Conservation (phyloP, 1,139 yeast species). For the Candida sp. region DNA sequence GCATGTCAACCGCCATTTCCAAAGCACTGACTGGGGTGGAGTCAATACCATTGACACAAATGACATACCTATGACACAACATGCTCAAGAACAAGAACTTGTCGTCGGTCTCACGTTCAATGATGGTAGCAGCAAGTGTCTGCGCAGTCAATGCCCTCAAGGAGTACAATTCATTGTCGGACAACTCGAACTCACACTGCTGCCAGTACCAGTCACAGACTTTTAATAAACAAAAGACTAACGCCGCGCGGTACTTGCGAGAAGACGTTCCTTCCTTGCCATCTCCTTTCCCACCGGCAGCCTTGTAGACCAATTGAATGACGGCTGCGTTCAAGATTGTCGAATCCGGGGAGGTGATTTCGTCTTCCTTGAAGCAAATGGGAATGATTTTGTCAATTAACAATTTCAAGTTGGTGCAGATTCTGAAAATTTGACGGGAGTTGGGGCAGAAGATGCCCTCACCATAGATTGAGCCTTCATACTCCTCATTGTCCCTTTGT, state of each 20-base stretch:
- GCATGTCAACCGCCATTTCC: constrained; percentile 88
- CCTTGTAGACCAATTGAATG: constrained; percentile 61
- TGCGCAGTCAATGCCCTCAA: constrained; percentile 75
- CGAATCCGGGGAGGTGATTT: constrained; percentile 61
- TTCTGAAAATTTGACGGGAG: constrained; percentile 72
- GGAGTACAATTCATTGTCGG: constrained; percentile 66
- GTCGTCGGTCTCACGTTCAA: constrained; percentile 61
- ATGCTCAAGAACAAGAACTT: constrained; percentile 75
- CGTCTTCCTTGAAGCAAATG: constrained; percentile 54
- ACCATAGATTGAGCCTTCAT: constrained; percentile 16
- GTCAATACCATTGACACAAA: constrained; percentile 66
- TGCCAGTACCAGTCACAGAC: constrained; percentile 83
- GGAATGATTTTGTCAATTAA: constrained; percentile 77
- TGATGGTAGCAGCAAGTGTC: constrained; percentile 67
- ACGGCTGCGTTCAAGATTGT: constrained; percentile 65
- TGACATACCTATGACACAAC: constrained; percentile 77
- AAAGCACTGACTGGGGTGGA: constrained; percentile 69
- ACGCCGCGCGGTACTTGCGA: constrained; percentile 65
- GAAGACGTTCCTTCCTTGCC: constrained; percentile 62
- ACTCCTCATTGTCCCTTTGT: constrained; percentile 7
- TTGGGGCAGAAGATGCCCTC: constrained; percentile 45
- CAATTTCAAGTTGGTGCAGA: constrained; percentile 73
- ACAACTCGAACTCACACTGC: constrained; percentile 62
- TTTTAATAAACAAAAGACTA: constrained; percentile 71
- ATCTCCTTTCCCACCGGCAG: constrained; percentile 82